Base-by-base conservation (phyloP, 371 early-diverging fungal genomes). In the Mycotypha africana region DNA sequence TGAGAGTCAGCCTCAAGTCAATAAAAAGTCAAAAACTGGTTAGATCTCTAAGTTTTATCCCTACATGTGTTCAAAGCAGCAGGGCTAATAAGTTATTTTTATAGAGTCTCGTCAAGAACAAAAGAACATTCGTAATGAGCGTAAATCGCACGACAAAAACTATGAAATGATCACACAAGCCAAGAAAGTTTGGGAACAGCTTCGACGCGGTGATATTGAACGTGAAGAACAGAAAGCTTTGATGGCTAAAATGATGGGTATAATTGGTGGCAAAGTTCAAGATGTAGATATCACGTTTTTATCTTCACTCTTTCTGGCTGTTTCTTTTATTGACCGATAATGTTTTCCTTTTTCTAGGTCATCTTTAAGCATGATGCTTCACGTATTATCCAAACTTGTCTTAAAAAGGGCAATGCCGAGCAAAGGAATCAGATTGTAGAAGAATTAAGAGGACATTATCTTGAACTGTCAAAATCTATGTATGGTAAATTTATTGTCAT, bases 281-380 rank as follows among this genome's bases (percentile, higher is more conserved):
- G 94, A 92, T 45, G 85, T 84, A 60, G 49, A 60, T 8, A 28
- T 28, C n/a, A n/a, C n/a, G n/a, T n/a, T n/a, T n/a, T n/a, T n/a
- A n/a, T n/a, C n/a, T n/a, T n/a, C n/a, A n/a, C n/a, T n/a, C n/a
- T n/a, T n/a, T n/a, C n/a, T n/a, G n/a, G n/a, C n/a, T n/a, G n/a
- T n/a, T n/a, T n/a, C n/a, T n/a, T n/a, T n/a, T n/a, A n/a, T n/a
- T n/a, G n/a, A n/a, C n/a, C n/a, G n/a, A n/a, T n/a, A n/a, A n/a
- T n/a, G n/a, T n/a, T n/a, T n/a, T n/a, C n/a, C n/a, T 28, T 28
- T 8, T 28, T 8, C 11, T 55, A 86, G 75, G 64, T 95, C 33
- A 86, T 91, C 62, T 93, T 95, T 74, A 93, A 94, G 68, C 95
- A 93, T 76, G 97, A 97, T 58, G 87, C 92, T 53, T 85, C 86